Conservation (phyloP, 208 protist species). For the Vickermania ingenoplastis region DNA sequence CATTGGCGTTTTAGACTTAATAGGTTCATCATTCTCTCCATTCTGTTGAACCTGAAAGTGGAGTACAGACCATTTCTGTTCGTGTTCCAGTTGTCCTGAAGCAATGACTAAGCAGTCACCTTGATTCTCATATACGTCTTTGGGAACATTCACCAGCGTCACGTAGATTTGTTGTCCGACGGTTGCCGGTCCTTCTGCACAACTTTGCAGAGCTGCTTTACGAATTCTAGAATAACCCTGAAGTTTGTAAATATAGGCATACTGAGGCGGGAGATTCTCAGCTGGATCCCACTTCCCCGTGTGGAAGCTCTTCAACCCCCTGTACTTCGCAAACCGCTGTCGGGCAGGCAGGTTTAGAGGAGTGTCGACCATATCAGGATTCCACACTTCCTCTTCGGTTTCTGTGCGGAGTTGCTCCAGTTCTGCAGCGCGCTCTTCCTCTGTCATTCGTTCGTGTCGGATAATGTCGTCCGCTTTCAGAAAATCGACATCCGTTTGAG, state of each 20-base stretch:
- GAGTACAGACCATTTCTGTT: constrained; percentile 87
- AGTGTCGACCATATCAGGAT: constrained; percentile 80
- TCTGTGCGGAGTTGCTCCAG: constrained; percentile 61
- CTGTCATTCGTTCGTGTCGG: constrained; percentile 74
- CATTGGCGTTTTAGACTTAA: constrained; percentile 87
- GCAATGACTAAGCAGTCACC: constrained; percentile 49
- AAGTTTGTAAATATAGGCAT: constrained; percentile 86
- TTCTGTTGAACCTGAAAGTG: constrained; percentile 76
- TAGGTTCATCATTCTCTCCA: constrained; percentile 63
- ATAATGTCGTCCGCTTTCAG: constrained; percentile 73
- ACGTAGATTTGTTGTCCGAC: constrained; percentile 55
- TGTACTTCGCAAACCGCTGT: constrained; percentile 83
- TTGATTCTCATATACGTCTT: constrained; percentile 26
- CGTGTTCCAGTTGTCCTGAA: constrained; percentile 79
- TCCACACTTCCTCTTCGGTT: constrained; percentile 79
- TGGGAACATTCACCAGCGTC: constrained; percentile 54
- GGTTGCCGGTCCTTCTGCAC: constrained; percentile 31
- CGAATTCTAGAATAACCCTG: constrained; percentile 76
- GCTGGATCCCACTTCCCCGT: constrained; percentile 74
- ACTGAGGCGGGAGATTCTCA: constrained; percentile 78
- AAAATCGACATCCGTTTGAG: constrained; percentile 79
- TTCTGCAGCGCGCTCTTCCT: constrained; percentile 63
- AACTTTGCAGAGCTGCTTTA: constrained; percentile 44
- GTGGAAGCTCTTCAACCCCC: constrained; percentile 81
- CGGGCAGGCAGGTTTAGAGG: constrained; percentile 75